Base-by-base conservation (phyloP, 2,329 filamentous ascomycete genomes). In the Aspergillus aculeatinus region DNA sequence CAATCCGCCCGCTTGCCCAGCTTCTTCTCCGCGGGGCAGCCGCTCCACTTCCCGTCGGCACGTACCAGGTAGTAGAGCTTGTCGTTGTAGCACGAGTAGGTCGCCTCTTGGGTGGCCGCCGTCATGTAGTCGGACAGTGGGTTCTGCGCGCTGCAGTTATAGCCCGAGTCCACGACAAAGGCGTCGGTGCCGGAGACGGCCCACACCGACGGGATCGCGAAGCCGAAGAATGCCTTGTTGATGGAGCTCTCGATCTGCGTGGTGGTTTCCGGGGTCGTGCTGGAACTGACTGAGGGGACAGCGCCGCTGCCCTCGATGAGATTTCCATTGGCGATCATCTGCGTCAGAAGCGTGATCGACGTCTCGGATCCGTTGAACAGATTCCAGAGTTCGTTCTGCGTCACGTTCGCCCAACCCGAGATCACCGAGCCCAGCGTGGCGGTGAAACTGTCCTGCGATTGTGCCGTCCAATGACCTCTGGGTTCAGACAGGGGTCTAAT, bases 171-270 rank as follows among this genome's bases (percentile, higher is more conserved):
- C 2, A 53, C 7, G 23, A 53, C 51, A 14, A 53, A 53, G 51
- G 35, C 35, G 9, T 35, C 33, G 51, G 51, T 9, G 1, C 51
- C 51, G 21, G 35, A 53, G 33, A 53, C 51, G 9, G 21, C 16
- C 51, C 51, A 53, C 2, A 53, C 23, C 1, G 35, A 44, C 16
- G 51, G 51, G 14, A 53, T 53, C n/a, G 35, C 35, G 16, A 53
- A 53, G 35, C 51, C 51, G 16, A 53, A 53, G 51, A 53, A 44
- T 14, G 35, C 51, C 51, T 31, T 53, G 23, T 5, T 27, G 35
- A 53, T 53, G 35, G 31, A 44, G 9, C 23, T 19, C 51, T 53
- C 35, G 4, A 27, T 53, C 31, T 44, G 35, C n/a, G 51, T 0
- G 33, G 29, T 53, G 14, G 21, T 42, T 9, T 53, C 11, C 11